phyloP scores from a whole-genome alignment of 306 rosid genomes.

The Medicago lupulina region DNA sequence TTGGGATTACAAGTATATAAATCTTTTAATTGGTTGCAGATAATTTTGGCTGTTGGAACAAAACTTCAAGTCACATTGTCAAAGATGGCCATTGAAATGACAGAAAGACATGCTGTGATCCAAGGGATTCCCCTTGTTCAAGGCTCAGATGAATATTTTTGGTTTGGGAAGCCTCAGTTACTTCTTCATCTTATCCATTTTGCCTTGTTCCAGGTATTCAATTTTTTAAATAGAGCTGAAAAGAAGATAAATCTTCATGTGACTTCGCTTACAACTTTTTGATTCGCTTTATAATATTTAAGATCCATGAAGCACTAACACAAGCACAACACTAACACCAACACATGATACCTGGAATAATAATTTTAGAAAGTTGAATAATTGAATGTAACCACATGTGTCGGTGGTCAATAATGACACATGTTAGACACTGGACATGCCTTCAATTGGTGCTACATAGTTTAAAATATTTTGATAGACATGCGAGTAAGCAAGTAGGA shows the following conservation, averaged over 20 bases:
- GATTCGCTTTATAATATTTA: not conserved
- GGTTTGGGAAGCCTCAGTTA: constrained; percentile 89
- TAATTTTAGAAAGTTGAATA: too few species aligned
- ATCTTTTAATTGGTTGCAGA: constrained; percentile 52
- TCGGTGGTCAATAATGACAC: too few species aligned
- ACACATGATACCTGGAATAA: too few species aligned
- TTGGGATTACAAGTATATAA: constrained; percentile 36
- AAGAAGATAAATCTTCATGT: not conserved
- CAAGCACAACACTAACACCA: too few species aligned
- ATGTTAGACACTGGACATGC: too few species aligned
- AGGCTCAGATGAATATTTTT: constrained; percentile 86
- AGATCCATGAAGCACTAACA: not conserved
- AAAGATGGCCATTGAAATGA: constrained; percentile 89
- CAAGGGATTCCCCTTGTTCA: constrained; percentile 98
- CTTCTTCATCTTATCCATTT: constrained; percentile 94
- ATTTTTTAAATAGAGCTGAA: not conserved
- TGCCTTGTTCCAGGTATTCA: constrained; percentile 90
- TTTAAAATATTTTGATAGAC: constrained; percentile 17
- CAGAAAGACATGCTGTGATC: constrained; percentile 89
- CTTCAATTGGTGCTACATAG: too few species aligned
- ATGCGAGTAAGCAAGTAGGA: not conserved
- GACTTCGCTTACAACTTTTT: not conserved
- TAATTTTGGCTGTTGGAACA: constrained; percentile 86
- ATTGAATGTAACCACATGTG: not conserved
- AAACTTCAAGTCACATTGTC: constrained; percentile 84